A percentile compares a stretch with the other conserved stretches of the same genome.
These are phyloP conservation scores for Stagonosporopsis chrysanthemi DNA, from an alignment of 2,329 filamentous ascomycete species.

Conservation along the genomic window DNA sequence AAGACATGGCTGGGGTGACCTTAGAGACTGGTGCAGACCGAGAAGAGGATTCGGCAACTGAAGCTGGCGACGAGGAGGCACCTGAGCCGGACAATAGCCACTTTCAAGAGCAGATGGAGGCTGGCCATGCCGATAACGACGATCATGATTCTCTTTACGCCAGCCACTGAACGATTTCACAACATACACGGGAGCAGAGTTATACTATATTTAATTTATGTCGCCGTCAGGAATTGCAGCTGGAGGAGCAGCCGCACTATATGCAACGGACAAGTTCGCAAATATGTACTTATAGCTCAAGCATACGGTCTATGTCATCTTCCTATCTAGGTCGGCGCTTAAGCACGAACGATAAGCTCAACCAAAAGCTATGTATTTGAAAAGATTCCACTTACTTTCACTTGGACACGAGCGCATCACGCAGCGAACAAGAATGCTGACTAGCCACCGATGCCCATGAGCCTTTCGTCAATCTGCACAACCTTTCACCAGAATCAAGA, in stretches of 20 bases:
- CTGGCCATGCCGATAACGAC: constrained; percentile 22
- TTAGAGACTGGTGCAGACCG: background rate
- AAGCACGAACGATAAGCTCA: background rate
- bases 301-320: background rate
- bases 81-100: constrained; percentile 23
- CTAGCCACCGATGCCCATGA: background rate
- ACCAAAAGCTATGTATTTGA: background rate
- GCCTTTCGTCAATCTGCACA: background rate
- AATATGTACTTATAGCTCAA: too few species aligned
- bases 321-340: background rate
- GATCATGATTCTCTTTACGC: constrained; percentile 35
- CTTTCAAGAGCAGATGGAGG: constrained; percentile 38
- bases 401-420: background rate
- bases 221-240: background rate
- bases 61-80: constrained; percentile 9
- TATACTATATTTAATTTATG: background rate
- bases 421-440: background rate
- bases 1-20: background rate
- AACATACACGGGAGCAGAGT: background rate
- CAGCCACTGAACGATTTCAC: constrained; percentile 21
- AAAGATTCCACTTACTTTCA: background rate
- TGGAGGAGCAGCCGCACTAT: too few species aligned
- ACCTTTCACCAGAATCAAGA: background rate
- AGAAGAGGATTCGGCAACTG: constrained; percentile 2
- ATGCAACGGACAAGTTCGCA: too few species aligned